Conservation (phyloP, 1,284 basidiomycete species). For the Cryptococcus maquisensis region DNA sequence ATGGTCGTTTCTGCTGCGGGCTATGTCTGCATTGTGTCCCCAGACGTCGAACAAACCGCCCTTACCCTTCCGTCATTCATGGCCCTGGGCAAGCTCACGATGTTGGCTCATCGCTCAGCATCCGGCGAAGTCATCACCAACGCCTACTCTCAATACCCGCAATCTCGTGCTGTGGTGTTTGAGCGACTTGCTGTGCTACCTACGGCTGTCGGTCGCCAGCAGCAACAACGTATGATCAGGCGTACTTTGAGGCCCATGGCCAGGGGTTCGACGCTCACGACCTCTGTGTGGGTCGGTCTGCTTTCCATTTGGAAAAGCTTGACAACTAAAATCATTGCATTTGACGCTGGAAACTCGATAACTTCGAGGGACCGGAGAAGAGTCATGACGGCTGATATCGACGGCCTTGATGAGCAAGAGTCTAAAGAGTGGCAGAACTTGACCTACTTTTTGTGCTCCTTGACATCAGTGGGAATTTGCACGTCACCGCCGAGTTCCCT, state of each 20-base stretch:
- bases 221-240: slow-evolving; percentile 41
- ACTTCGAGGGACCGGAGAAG: slow-evolving; percentile 25
- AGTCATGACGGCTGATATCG: slow-evolving; percentile 33
- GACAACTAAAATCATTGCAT: slow-evolving; percentile 28
- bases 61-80: slow-evolving; percentile 23
- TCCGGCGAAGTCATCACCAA: slow-evolving; percentile 6
- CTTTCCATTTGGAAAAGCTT: slow-evolving; percentile 18
- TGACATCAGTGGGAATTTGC: slow-evolving; percentile 64
- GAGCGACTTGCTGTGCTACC: slow-evolving; percentile 29
- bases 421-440: slow-evolving; percentile 81
- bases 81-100: slow-evolving; percentile 25
- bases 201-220: slow-evolving; percentile 33
- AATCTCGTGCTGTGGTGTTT: slow-evolving; percentile 12
- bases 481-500: slow-evolving; percentile 40
- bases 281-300: slow-evolving; percentile 33
- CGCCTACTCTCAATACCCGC: not conserved
- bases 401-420: slow-evolving; percentile 56
- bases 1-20: slow-evolving; percentile 29
- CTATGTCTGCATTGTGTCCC: slow-evolving; percentile 23
- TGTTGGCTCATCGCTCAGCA: slow-evolving; percentile 19
- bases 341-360: slow-evolving; percentile 19
- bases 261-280: slow-evolving; percentile 13
- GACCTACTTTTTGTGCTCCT: slow-evolving; percentile 71
- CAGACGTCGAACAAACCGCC: slow-evolving; percentile 34
- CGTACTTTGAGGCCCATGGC: slow-evolving; percentile 22